Percentiles rank a stretch among this genome's conserved stretches.
These are phyloP conservation scores for Cyphellophora attinorum DNA, from an alignment of 2,329 filamentous ascomycete genomes.

Conservation along the genomic window DNA sequence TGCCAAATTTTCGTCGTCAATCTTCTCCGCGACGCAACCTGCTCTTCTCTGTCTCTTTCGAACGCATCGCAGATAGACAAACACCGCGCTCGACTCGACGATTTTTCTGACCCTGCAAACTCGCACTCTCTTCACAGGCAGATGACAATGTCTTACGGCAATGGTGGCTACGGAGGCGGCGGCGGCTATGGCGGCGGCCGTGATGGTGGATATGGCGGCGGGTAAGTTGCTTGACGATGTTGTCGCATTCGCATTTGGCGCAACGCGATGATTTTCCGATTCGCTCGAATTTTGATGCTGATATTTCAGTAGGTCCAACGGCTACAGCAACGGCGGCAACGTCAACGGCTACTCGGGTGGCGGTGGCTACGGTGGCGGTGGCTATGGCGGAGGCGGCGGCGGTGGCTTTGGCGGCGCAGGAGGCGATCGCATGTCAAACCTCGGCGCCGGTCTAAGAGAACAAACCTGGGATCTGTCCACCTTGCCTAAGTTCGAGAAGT, in stretches of 20 bases:
- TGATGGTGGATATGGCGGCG: constrained; percentile 22
- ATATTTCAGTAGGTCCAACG: constrained; percentile 22
- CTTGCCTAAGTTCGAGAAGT: constrained; percentile 96
- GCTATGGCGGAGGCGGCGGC: constrained; percentile 39
- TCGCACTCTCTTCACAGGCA: too few relatives aligned
- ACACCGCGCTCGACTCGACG: too few relatives aligned
- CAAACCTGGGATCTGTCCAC: constrained; percentile 75
- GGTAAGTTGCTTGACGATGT: constrained; percentile 8
- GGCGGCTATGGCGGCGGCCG: constrained; percentile 48
- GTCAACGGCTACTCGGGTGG: constrained; percentile 40
- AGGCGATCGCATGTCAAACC: constrained; percentile 88
- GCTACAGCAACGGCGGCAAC: constrained; percentile 40
- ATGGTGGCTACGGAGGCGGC: constrained; percentile 37
- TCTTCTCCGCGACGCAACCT: too few relatives aligned
- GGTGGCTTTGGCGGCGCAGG: constrained; percentile 50
- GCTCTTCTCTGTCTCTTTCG: too few relatives aligned
- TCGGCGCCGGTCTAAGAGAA: constrained; percentile 77
- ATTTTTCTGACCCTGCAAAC: too few relatives aligned
- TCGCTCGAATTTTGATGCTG: too few relatives aligned
- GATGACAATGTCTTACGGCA: constrained; percentile 60
- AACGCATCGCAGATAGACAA: too few relatives aligned
- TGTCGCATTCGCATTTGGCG: neutral
- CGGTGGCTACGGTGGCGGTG: constrained; percentile 36
- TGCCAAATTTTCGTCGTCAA: too few relatives aligned
- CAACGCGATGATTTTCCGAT: neutral